phyloP scores from a whole-genome alignment of 345 rosid species.

The Gossypium longicalyx region DNA sequence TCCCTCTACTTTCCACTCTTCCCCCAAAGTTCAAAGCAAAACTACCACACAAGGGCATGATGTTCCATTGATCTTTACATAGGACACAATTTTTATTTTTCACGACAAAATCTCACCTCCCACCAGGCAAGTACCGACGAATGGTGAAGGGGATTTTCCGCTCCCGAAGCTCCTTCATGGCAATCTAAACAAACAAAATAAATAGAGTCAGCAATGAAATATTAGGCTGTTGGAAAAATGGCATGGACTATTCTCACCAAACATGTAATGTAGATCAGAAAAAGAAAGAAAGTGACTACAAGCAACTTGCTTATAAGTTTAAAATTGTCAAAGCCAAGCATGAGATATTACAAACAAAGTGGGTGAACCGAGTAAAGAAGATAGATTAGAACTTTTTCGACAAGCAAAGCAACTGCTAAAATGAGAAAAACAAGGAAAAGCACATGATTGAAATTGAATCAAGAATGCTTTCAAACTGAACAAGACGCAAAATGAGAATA shows the following conservation, averaged over 20 bases:
- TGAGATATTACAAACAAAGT: neutral
- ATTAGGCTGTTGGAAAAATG: neutral
- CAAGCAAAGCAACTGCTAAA: neutral
- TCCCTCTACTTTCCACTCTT: neutral
- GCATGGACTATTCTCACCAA: neutral
- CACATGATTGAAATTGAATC: neutral
- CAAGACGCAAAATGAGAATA: neutral
- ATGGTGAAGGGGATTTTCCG: slow-evolving; percentile 86
- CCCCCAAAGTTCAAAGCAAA: neutral
- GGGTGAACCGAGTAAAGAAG: neutral
- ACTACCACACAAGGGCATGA: neutral
- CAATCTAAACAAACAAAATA: slow-evolving; percentile 43
- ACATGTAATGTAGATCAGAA: neutral
- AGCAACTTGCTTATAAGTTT: neutral
- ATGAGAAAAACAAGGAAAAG: neutral
- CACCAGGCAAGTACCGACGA: slow-evolving; percentile 75
- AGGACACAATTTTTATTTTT: no score
- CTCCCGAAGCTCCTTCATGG: slow-evolving; percentile 87
- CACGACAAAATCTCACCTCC: slow-evolving; percentile 50
- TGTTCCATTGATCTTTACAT: neutral
- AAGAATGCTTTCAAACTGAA: neutral
- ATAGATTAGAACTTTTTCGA: neutral
- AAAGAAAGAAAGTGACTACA: neutral
- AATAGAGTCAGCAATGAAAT: neutral
- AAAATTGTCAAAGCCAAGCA: no score